Evolutionary conservation across 352 stramenopile genomes (phyloP), one percentile per base, ranked within the genome.

Genomic region (Globisporangium rhizosaccharum): DNA sequence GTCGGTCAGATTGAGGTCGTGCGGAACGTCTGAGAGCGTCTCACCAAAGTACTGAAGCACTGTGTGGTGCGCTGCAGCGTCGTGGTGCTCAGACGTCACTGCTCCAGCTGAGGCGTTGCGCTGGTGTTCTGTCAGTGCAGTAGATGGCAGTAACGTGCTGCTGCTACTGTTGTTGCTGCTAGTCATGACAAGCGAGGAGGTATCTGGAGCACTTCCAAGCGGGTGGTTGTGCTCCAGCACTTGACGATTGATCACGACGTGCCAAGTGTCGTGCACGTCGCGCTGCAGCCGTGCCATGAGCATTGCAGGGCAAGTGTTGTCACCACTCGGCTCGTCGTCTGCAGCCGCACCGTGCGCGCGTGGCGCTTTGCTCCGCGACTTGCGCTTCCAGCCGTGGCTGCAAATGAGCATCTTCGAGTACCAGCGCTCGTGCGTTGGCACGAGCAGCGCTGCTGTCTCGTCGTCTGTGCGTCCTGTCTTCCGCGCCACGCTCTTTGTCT

Each of bases 381-480:
- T 80, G 26, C 82, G 78, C 53, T 87, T 87, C 82, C 82, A 90
- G 0, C 82, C 82, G 51, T 87, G 78, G 8, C 75, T 85, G 56
- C 82, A 92, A 48, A 89, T 90, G 20, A 90, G 55, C 62, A 92
- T 59, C 64, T 92, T 92, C 1, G 79, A 90, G 46, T 83, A 88
- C 82, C 82, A 92, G 37, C 85, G 86, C 48, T 73, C 71, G 14
- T 68, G 47, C 23, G 84, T 61, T 0, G 82, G 82, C 12, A 90
- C 75, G 51, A 88, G 23, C 18, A 77, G 71, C 2, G 57, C 63
- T 0, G 48, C 59, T 3, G 70, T 57, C 0, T 75, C 70, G 4
- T 62, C 47, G 0, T 48, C 37, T 0, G 62, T 53, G 26, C 77
- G 78, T n/a, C 68, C 77, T 3, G 61, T 56, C 33, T 85, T 84